Evolutionary conservation across 257 asterid genomes (phyloP), one percentile per base, ranked within the genome.

Genomic region (Primulina huaijiensis): DNA sequence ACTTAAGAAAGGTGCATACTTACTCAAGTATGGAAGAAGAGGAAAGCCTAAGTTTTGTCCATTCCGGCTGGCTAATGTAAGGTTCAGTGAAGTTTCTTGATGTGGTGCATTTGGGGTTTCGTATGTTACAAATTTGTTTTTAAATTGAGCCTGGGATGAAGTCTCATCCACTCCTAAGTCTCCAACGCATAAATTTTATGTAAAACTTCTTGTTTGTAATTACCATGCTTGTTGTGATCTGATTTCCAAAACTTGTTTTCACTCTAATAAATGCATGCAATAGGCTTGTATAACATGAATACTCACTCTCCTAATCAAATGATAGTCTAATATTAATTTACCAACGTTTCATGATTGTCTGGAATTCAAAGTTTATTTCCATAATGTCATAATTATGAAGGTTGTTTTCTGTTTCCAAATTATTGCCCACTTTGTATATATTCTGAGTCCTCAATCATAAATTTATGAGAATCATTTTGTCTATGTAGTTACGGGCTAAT

Each of bases 31-130:
- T 78, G 92, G 92, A 62, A 80, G 92, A 80, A 84, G 92, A 64
- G 92, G 92, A 71, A 86, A 86, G 79, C 92, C 92, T 62, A 86
- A 86, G 71, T 86, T 84, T 79, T 86, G 92, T 75, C 92, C 92
- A 38, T 86, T 86, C 71, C 89, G 89, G 72, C 76, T 86, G 60
- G 79, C 92, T 76, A 84, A 86, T 78, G 92, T 84, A 82, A 84
- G 86, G 46, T 50, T 40, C 33, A 23, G 21, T 67, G 68, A 38
- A 33, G 65, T 40, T 29, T 57, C 65, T 9, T 46, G 67, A 53
- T 38, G 7, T 35, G 70, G 20, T 25, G 73, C 56, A 16, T 46
- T 35, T 43, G 72, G 43, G 29, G 19, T 70, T 50, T 29, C 31
- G 16, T 65, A 33, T 57, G n/a, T 62, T 20, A 19, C 23, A 12